Conservation (phyloP, 2,329 filamentous ascomycete genomes). For the Cercospora citrullina region DNA sequence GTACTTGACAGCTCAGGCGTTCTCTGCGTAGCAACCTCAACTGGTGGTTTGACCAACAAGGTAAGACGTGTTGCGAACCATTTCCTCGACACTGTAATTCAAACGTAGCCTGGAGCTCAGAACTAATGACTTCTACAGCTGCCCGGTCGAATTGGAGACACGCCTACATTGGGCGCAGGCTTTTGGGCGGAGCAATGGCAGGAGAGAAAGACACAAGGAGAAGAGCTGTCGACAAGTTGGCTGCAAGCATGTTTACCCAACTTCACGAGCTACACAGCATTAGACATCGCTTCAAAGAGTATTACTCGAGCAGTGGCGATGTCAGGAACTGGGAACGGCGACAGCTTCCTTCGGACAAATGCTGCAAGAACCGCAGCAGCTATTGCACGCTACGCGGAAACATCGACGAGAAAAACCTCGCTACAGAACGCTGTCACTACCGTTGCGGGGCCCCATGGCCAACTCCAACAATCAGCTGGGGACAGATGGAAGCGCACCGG, state of each 20-base stretch:
- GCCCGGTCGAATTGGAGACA: constrained; percentile 81
- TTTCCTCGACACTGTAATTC: not conserved
- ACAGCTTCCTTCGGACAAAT: constrained; percentile 74
- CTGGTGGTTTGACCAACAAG: constrained; percentile 85
- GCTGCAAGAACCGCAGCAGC: constrained; percentile 72
- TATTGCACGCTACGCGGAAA: constrained; percentile 63
- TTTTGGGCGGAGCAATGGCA: constrained; percentile 91
- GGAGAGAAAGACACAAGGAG: not conserved
- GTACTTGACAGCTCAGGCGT: constrained; percentile 75
- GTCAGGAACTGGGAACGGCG: constrained; percentile 67
- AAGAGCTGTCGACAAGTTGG: not conserved
- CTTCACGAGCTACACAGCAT: constrained; percentile 23
- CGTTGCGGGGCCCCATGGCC: constrained; percentile 69
- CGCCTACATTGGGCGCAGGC: constrained; percentile 66
- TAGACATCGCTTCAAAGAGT: constrained; percentile 7
- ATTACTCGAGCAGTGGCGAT: constrained; percentile 36
- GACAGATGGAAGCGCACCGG: constrained; percentile 70
- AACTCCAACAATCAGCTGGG: constrained; percentile 72
- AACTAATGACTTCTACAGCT: constrained; percentile 42
- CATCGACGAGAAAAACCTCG: constrained; percentile 37
- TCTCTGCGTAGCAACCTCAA: constrained; percentile 65
- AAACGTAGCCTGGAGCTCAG: not conserved
- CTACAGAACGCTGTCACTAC: constrained; percentile 60
- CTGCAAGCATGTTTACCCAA: constrained; percentile 31
- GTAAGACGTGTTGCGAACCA: not conserved